Evolutionary conservation across 164 flowering plant species (phyloP), one percentile per base, ranked within the genome.

Genomic region (Tetrastigma voinierianum): DNA sequence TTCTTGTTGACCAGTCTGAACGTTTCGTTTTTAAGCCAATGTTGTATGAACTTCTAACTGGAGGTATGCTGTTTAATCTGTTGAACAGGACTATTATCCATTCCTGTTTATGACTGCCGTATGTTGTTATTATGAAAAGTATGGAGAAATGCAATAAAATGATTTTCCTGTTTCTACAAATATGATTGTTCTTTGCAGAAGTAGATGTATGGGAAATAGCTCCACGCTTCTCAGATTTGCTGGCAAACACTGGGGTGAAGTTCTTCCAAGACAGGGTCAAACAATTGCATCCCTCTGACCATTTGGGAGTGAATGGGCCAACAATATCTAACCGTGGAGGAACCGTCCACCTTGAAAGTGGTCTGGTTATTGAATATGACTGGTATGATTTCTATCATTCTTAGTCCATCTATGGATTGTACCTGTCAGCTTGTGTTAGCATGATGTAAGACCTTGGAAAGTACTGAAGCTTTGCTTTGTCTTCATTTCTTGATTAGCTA

Each of bases 181-280:
- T 13, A 16, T 20, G 17, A 10, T 46, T 32, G 71, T 46, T 32
- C 57, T 49, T 56, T 90, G 79, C 89, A 95, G 99, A 95, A 83
- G 99, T 95, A 40, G 99, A 95, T 78, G 81, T 77, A 66, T 95
- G 99, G 97, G 97, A 95, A 78, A 87, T 95, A 72, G 99, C 99
- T 74, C 99, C 99, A 51, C 93, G 90, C 17, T 95, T 95, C 72
- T 73, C 84, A 4, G 99, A 95, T 57, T 79, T 95, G 73, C 83
- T 92, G 49, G 86, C 80, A 59, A 90, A 71, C 77, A 95, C 96
- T 15, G 68, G 81, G 25, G 82, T 95, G 61, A 83, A 84, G 71
- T 95, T 95, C 74, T 74, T 83, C 62, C 84, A 84, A 77, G 99
- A 90, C 70, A 87, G 79, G 66, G 97, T 87, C 58, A 86, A 92